Conservation (phyloP, 805 yeast species). For the Nakazawaea holstii region DNA sequence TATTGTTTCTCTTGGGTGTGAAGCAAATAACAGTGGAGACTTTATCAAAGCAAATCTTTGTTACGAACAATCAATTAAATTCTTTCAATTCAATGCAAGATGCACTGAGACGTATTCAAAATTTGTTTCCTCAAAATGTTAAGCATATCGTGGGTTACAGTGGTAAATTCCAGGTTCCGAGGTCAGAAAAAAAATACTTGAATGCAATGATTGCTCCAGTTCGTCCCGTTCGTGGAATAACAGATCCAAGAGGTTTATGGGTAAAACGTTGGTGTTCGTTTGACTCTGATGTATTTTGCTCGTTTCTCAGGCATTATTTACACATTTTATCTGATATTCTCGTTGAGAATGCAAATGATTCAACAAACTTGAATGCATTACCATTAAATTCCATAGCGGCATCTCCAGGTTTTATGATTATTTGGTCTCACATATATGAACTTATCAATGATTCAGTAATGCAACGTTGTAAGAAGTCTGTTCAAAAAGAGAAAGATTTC, state of each 20-base stretch:
- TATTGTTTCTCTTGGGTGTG: constrained; percentile 51
- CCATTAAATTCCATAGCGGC: constrained; percentile 14
- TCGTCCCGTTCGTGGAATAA: constrained; percentile 35
- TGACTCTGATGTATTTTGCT: constrained; percentile 53
- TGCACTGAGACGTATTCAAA: neutral
- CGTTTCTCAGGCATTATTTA: constrained; percentile 57
- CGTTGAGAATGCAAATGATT: constrained; percentile 10
- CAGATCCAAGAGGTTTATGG: constrained; percentile 59
- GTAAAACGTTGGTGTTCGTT: constrained; percentile 53
- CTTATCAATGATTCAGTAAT: constrained; percentile 21
- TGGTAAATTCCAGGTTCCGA: constrained; percentile 12
- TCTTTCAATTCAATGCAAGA: neutral
- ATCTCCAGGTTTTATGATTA: constrained; percentile 40
- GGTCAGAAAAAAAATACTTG: constrained; percentile 24
- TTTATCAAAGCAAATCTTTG: constrained; percentile 8
- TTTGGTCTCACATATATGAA: constrained; percentile 43
- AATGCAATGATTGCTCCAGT: constrained; percentile 35
- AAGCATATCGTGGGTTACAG: constrained; percentile 17
- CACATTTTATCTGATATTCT: constrained; percentile 21
- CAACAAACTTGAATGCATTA: neutral
- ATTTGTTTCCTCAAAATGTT: constrained; percentile 21
- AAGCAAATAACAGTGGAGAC: constrained; percentile 39
- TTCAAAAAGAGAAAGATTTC: constrained; percentile 4
- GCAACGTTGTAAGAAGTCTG: neutral
- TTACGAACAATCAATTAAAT: constrained; percentile 4